Conservation (phyloP, 2,329 filamentous ascomycete genomes). For the Chrysoporthe cubensis region DNA sequence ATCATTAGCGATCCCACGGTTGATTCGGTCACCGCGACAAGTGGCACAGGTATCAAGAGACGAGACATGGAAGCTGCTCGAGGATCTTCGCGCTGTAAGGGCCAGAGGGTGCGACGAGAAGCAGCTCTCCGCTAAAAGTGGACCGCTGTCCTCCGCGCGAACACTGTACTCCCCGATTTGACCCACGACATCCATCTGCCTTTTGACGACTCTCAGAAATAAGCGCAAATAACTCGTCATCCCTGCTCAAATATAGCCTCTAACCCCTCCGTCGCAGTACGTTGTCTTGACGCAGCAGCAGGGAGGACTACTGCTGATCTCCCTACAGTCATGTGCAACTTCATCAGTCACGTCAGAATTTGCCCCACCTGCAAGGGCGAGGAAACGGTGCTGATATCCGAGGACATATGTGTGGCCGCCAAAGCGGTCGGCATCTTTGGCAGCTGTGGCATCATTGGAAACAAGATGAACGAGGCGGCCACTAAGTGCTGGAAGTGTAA, state of each 20-base stretch:
- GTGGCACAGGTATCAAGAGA: slow-evolving; percentile 4
- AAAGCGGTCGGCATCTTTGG: slow-evolving; percentile 42
- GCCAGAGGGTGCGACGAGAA: no score
- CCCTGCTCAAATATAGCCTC: neutral
- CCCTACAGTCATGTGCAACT: slow-evolving; percentile 43
- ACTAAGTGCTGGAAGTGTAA: slow-evolving; percentile 46
- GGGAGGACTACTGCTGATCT: no score
- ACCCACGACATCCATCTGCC: neutral
- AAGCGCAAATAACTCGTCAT: neutral
- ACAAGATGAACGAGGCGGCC: slow-evolving; percentile 37
- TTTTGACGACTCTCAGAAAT: neutral
- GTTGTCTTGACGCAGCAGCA: neutral
- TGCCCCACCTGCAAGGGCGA: slow-evolving; percentile 42
- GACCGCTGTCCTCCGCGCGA: neutral
- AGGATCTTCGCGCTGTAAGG: neutral
- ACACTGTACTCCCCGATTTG: no score
- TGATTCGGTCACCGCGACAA: neutral
- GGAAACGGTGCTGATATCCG: slow-evolving; percentile 48
- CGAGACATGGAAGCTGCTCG: neutral
- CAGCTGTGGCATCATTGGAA: slow-evolving; percentile 41
- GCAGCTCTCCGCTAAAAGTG: neutral
- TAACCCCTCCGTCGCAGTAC: neutral
- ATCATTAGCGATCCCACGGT: neutral
- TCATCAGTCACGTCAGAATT: slow-evolving; percentile 43
- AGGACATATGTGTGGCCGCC: slow-evolving; percentile 41